Base-by-base conservation (phyloP, 345 rosid species). In the Syzygium jambos region DNA sequence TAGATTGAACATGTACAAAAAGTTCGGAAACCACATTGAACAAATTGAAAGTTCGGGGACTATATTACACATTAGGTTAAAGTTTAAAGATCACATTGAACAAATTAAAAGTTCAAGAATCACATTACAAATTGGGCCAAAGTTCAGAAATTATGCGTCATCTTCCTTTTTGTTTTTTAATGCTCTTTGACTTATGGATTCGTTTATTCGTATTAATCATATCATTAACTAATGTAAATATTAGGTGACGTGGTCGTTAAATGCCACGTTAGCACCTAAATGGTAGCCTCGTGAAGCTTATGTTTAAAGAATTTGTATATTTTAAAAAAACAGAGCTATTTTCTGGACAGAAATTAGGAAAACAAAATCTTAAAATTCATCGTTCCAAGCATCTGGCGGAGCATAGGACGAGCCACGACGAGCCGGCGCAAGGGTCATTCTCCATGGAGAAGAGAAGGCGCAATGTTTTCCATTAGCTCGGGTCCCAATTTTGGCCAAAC, bases 221-320 rank as follows among this genome's bases (percentile, higher is more conserved):
- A 9, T 17, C 73, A n/a, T 61, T 61, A 61, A 3, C n/a, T 9
- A n/a, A 61, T 17, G 46, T 16, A 5, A 68, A 38, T 16, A 73
- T 19, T 34, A 13, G 73, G 0, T 13, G 2, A 0, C 4, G 1
- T 0, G 80, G 21, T 73, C 2, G 1, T 73, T 38, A 19, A 73
- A 73, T 73, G 30, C 23, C 43, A 30, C 43, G 2, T 30, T 16
- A 68, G 78, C 65, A 59, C 65, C 13, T 25, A 25, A 57, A 4
- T 16, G 22, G 11, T 30, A 65, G 78, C 38, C 43, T 15, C 10
- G 11, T 16, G 5, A 65, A 29, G 21, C 1, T 2, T 7, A 7
- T 6, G 1, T 16, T 10, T 34, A 34, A 30, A 68, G 46, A 34
- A 68, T 34, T 34, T 9, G 23, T 17, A 16, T 53, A 2, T 21